Evolutionary conservation across 371 early-diverging fungal species (phyloP).

Genomic region (Mortierella sp.): DNA sequence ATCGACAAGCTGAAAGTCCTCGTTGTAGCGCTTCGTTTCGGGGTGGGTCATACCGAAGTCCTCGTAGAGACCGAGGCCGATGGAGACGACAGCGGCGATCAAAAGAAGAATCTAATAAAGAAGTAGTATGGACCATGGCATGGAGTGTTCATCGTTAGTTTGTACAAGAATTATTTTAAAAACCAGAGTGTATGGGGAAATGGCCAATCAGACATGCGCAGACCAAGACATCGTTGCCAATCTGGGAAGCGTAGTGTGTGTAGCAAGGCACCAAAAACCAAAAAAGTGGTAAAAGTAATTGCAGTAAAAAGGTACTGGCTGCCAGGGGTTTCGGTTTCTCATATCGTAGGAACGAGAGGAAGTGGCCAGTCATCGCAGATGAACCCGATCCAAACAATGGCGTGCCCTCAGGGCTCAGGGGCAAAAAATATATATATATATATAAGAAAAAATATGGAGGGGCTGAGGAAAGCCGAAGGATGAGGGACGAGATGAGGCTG

Average conservation of each 20-base stretch:
- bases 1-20: conserved; percentile 40
- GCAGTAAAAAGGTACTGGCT: background rate
- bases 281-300: background rate
- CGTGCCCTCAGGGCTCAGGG: background rate
- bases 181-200: background rate
- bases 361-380: background rate
- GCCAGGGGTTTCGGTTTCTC: background rate
- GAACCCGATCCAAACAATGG: background rate
- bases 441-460: background rate
- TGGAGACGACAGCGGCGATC: conserved; percentile 86
- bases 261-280: background rate
- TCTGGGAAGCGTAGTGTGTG: background rate
- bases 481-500: too few relatives aligned
- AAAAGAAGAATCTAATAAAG: conserved; percentile 75
- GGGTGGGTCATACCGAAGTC: conserved; percentile 65
- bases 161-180: background rate
- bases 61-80: conserved; percentile 90
- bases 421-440: background rate
- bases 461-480: background rate
- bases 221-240: background rate
- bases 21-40: conserved; percentile 51
- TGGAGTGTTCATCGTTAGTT: background rate
- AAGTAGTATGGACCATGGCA: background rate
- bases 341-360: background rate
- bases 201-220: conserved; percentile 5